Conservation (phyloP, 2,329 filamentous ascomycete species). For the Aspergillus brunneoviolaceus region DNA sequence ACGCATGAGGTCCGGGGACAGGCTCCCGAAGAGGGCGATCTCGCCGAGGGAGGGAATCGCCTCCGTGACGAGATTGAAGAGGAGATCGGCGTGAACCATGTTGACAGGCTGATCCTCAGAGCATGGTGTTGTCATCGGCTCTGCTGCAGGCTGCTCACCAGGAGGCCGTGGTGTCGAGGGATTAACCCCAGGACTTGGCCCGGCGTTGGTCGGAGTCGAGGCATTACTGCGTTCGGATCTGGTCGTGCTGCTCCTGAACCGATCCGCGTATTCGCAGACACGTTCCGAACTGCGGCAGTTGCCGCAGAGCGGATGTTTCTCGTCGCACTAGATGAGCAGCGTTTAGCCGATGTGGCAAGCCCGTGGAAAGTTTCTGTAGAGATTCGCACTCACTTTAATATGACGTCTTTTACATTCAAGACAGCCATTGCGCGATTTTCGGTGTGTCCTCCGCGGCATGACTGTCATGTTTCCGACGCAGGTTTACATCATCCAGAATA, state of each 20-base stretch:
- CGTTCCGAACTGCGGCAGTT: slow-evolving; percentile 31
- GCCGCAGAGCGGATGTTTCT: slow-evolving; percentile 32
- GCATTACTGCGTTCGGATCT: background rate
- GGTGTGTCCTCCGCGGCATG: slow-evolving; percentile 32
- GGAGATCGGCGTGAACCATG: slow-evolving; percentile 32
- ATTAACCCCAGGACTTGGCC: background rate
- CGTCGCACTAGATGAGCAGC: slow-evolving; percentile 31
- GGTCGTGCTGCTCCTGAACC: background rate
- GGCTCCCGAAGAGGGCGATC: background rate
- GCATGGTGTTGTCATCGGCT: background rate
- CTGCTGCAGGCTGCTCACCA: background rate
- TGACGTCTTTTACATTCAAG: slow-evolving; percentile 40
- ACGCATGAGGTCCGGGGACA: slow-evolving; percentile 8
- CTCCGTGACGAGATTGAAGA: slow-evolving; percentile 26
- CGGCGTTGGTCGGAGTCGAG: background rate
- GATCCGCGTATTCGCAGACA: slow-evolving; percentile 17
- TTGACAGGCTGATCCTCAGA: slow-evolving; percentile 22
- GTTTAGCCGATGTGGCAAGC: background rate
- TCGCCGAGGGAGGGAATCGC: slow-evolving; percentile 3
- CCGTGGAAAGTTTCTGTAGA: too few species aligned
- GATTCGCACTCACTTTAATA: slow-evolving; percentile 32
- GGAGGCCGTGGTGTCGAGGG: background rate
- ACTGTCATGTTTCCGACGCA: background rate
- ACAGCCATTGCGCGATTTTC: slow-evolving; percentile 42
- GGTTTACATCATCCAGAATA: background rate